Base-by-base conservation (phyloP, 768 basidiomycete species). In the Lenzites betulinus region DNA sequence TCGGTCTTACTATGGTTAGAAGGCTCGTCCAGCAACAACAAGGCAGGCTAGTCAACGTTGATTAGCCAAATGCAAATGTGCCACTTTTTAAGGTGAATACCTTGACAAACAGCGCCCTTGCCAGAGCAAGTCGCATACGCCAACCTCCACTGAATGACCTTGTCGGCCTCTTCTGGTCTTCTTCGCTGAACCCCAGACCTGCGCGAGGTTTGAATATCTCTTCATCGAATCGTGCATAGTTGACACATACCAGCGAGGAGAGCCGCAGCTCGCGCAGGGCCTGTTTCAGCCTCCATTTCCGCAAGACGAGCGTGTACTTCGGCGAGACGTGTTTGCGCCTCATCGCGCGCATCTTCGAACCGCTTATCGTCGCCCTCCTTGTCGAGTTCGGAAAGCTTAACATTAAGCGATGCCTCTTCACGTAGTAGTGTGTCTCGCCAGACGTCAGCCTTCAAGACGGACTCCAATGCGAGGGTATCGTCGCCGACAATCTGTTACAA, bases 221-320 rank as follows among this genome's bases (percentile, higher is more conserved):
- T 60, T 46, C 26, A 36, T 16, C 8, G 39, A 51, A 43, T 35
- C n/a, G 2, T 7, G 12, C 12, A 35, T 1, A 28, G 26, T 8
- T 18, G 6, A 41, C 3, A 65, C 74, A 55, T 66, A 90, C 91
- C 96, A 22, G 94, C 93, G 26, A 98, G 80, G 25, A 99, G 77
- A 20, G 92, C 83, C 15, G 93, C 93, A 22, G 96, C 95, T 47
- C 97, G 78, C 7, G 93, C 89, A n/a, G 97, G 97, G 3, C 95
- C 97, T 70, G 91, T 96, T 71, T 92, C 96, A 3, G 96, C 96
- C 66, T 99, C 97, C 88, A 99, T 98, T 50, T 99, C 97, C n/a
- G 94, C 87, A 47, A 98, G 75, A 48, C 90, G 83, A 47, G 89
- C 78, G 70, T 98, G 97, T 6, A 97, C 90, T 63, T 99, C 96